Base-by-base conservation (phyloP, 352 stramenopile genomes). In the Pythium brachiatum region DNA sequence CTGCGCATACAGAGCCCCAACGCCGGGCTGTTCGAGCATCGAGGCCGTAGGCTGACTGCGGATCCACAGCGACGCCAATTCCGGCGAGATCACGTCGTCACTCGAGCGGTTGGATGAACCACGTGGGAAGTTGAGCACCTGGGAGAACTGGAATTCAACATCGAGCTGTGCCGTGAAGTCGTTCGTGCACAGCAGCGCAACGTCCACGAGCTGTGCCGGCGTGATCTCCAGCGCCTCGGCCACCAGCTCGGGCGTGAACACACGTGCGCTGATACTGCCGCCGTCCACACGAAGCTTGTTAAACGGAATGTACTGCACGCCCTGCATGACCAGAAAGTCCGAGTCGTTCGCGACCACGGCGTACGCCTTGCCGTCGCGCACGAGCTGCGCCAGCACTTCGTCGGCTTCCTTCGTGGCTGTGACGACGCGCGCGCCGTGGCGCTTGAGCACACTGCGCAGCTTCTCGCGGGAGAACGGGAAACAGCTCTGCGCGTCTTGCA, bases 291-390 rank as follows among this genome's bases (percentile, higher is more conserved):
- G 56, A 1, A 90, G 57, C 27, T 75, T 81, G 0, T 53, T 23
- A 47, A 95, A 90, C 9, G 85, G 85, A 53, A 97, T 93, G 60
- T 97, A 97, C 50, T 70, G 74, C 8, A 88, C 75, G 9, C 79
- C 79, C 8, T 76, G 77, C 83, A 96, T 95, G 60, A 89, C 77
- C 16, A 97, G 62, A 62, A 96, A 97, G 58, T 97, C 90, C 54
- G 88, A 96, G 72, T 97, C 90, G 39, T 93, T 78, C 0, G 72
- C 83, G 9, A 96, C 67, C 9, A 92, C 82, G 0, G 86, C 86
- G 50, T 78, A 91, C 0, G 79, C 79, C 32, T 74, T 23, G 7
- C 73, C 76, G 21, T 57, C 55, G 11, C 85, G 70, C 25, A 96
- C 80, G 26, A 90, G 60, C 23, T 88, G 64, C 7, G 75, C 86